Evolutionary conservation across 495 filamentous ascomycete species (phyloP), one percentile per base, ranked within the genome.

Genomic region (Polyplosphaeria fusca): DNA sequence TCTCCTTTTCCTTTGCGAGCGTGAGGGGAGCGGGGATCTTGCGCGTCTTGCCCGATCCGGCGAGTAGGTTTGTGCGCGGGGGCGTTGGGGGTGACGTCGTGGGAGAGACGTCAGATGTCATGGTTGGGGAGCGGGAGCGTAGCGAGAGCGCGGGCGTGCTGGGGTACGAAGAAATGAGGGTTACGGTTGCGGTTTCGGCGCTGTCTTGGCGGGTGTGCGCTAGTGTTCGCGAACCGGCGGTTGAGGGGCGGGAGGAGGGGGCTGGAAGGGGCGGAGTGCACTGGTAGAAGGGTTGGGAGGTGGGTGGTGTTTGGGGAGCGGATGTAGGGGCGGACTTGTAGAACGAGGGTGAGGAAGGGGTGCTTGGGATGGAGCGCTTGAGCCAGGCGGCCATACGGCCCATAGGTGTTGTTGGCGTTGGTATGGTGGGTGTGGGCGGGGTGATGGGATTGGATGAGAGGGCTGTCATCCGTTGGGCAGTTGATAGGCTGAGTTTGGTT

Each of bases 391-490:
- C 57, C 1, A 65, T 42, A 14, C 61, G 61, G 32, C 14, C 26
- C 30, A 65, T 55, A 12, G 61, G 52, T 4, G 56, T 60, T 32
- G 61, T 60, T 22, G 61, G 61, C 3, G 55, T 63, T 1, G 61
- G 60, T 19, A 52, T 30, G 7, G 60, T 52, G 40, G 60, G 53
- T 0, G 55, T 59, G 5, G 55, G 61, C 9, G 61, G 61, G n/a
- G 61, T 60, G 40, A 65, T 61, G 11, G 61, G 61, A 47, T 65
- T 65, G 0, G 61, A 65, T 51, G 9, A 65, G 42, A 4, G 61
- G 61, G 2, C 59, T 47, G 23, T 16, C 35, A 28, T 42, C 39
- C 47, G 24, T 45, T 14, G 25, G 54, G 42, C 1, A 54, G 54
- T 4, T 26, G 9, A 13, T n/a, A 63, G 54, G 7, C 19, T 55